Base-by-base conservation (phyloP, 371 early-diverging fungal genomes). In the Mucor indicus region DNA sequence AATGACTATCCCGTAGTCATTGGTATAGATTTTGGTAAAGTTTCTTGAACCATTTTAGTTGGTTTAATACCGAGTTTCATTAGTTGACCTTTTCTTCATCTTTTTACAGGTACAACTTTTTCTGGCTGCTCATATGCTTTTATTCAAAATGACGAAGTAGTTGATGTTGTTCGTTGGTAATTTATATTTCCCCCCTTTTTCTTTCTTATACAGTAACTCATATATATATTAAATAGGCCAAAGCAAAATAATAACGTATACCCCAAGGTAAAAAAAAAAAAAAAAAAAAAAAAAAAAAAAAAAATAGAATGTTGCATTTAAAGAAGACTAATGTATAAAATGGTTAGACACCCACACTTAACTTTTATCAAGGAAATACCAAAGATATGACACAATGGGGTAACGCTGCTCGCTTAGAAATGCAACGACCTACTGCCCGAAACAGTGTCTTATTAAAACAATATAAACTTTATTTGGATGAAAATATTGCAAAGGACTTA, bases 91-190 rank as follows among this genome's bases (percentile, higher is more conserved):
- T 29, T 29, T 29, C 12, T 12, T 12, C 12, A 8, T 29, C 29
- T 49, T 20, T 61, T 55, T 41, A 41, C 13, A 73, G 75, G 75
- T 59, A 75, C 72, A 36, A 75, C 75, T 2, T 75, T 67, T 43
- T 71, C 69, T 21, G 72, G 72, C 16, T 75, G 72, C 43, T 69
- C 72, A 10, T 71, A 75, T 44, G 69, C 72, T 23, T 71, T 69
- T 56, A 59, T 62, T 40, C 75, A 71, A 43, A 81, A 79, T 61
- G 78, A 78, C 31, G 79, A 81, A 45, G 79, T 81, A 16, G 69
- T 77, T 17, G 82, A 81, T 56, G 69, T 81, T 58, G 74, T 75
- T 20, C 67, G 71, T 48, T 79, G 79, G 79, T 78, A 79, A 46
- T 35, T 27, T 27, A 27, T 27, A 27, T 27, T 7, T 27, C 29